Evolutionary conservation across 179 eudicot genomes (phyloP).

Genomic region (Camellia oleifera): DNA sequence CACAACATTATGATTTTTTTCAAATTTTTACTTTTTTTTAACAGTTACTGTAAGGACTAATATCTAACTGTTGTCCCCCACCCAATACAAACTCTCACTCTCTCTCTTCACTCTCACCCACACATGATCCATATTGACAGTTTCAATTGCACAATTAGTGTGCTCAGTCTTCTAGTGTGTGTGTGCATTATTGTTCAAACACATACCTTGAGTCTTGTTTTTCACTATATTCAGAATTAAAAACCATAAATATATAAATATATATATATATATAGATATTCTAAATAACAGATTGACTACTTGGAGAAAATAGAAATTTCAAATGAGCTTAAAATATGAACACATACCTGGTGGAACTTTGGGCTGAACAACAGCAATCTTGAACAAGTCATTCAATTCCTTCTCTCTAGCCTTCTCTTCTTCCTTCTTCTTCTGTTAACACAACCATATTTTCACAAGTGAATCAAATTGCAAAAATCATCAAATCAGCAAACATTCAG

Average conservation of each 20-base stretch:
- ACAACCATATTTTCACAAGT: background rate
- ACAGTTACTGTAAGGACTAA: no score
- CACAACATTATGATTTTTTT: no score
- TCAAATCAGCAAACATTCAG: background rate
- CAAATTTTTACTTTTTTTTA: no score
- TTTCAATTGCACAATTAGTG: no score
- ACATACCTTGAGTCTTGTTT: background rate
- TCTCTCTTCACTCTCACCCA: no score
- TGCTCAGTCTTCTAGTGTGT: background rate
- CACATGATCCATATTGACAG: no score
- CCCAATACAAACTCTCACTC: no score
- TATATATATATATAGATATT: no score
- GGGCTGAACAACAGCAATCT: conserved; percentile 91
- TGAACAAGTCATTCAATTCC: conserved; percentile 89
- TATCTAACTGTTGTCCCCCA: no score
- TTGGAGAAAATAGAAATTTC: background rate
- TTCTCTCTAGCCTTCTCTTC: conserved; percentile 87
- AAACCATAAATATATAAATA: no score
- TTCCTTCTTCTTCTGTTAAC: conserved; percentile 87
- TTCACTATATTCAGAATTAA: background rate
- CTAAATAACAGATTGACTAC: background rate
- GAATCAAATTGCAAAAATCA: background rate
- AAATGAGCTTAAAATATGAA: background rate
- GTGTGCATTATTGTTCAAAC: background rate
- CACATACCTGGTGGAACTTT: conserved; percentile 89